A percentile compares a stretch with the other conserved stretches of the same genome.
Conservation (phyloP, 176 grass and related monocot species). For the Oryza brachyantha region DNA sequence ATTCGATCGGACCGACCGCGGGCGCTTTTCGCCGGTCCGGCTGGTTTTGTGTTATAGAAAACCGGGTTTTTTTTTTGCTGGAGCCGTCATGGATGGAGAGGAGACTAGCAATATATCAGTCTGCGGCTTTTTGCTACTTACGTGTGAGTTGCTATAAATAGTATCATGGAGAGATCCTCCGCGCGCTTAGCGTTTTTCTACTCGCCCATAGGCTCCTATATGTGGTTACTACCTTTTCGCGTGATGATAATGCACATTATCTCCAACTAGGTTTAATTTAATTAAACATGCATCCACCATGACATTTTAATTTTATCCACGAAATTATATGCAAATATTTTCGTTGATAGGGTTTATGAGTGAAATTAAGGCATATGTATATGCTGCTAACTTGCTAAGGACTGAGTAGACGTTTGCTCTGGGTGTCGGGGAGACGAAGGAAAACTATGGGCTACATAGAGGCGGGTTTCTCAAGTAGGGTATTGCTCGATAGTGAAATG, state of each 20-base stretch:
- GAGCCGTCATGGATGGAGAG: neutral
- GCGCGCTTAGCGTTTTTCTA: neutral
- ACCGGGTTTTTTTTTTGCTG: constrained; percentile 11
- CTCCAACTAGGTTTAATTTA: neutral
- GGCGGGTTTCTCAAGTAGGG: neutral
- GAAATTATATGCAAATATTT: neutral
- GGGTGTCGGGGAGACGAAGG: neutral
- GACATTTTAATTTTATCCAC: neutral
- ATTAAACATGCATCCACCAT: neutral
- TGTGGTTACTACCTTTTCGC: neutral
- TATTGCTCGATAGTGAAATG: neutral
- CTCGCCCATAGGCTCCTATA: neutral
- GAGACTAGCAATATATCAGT: no score
- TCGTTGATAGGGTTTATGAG: neutral
- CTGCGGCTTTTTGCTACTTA: constrained; percentile 4
- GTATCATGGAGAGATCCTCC: neutral
- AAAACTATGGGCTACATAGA: neutral
- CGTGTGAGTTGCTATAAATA: neutral
- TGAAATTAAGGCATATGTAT: neutral
- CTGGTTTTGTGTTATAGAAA: constrained; percentile 36
- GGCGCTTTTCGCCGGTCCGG: constrained; percentile 3
- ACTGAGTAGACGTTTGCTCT: neutral
- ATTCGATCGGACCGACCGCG: neutral
- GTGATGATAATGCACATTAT: neutral
- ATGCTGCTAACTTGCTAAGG: no score